Evolutionary conservation across 345 rosid species (phyloP).

Genomic region (Lepidium aucheri): DNA sequence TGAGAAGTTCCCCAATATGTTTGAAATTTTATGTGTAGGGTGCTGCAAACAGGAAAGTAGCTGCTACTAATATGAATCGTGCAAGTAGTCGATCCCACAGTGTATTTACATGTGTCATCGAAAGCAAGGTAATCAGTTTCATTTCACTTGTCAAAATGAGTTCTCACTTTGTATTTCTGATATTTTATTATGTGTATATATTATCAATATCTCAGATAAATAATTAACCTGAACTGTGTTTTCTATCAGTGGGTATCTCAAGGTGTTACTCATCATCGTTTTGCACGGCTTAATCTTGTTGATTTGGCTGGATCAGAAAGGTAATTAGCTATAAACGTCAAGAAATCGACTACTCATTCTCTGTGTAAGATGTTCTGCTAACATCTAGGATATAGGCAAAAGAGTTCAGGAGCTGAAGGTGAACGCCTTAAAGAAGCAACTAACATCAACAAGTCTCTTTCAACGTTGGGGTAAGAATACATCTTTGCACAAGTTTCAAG

Average conservation of each 20-base stretch:
- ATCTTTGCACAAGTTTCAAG: not conserved
- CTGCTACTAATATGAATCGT: conserved; percentile 95
- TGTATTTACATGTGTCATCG: conserved; percentile 91
- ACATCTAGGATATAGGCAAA: conserved; percentile 50
- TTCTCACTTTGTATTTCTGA: not conserved
- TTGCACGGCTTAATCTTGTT: conserved; percentile 94
- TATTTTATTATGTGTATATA: not conserved
- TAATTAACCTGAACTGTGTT: not conserved
- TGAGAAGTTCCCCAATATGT: not conserved
- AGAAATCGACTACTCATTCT: not conserved
- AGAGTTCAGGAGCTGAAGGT: conserved; percentile 99
- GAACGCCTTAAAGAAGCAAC: conserved; percentile 99
- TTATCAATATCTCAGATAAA: not conserved
- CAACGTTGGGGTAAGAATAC: conserved; percentile 74
- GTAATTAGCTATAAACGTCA: conserved; percentile 28
- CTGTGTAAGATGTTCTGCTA: conserved; percentile 2
- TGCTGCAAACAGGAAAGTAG: conserved; percentile 93
- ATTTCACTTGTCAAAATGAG: not conserved
- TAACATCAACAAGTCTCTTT: conserved; percentile 94
- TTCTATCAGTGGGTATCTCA: conserved; percentile 84
- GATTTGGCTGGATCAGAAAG: conserved; percentile 99
- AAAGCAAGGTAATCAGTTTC: conserved; percentile 60
- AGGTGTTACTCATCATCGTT: conserved; percentile 92
- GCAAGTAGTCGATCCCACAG: conserved; percentile 99
- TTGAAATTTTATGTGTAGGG: conserved; percentile 46